Conservation (phyloP, 352 stramenopile species). For the Phytophthora quininea region DNA sequence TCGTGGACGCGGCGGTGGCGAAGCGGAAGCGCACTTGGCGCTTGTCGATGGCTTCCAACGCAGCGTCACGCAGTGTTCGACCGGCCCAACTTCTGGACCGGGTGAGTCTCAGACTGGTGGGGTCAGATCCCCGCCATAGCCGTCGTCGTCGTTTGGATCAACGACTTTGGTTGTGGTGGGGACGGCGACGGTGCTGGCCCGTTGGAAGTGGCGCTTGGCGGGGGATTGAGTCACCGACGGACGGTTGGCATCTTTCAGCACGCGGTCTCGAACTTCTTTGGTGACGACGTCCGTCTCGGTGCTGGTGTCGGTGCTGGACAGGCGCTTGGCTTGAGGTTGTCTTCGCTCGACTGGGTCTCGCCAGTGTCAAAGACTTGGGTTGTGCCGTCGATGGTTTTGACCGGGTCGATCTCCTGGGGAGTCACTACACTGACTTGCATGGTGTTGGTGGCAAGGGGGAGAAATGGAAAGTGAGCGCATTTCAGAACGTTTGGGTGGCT, state of each 20-base stretch:
- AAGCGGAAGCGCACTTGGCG: slow-evolving; percentile 67
- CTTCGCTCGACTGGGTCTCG: too few species aligned
- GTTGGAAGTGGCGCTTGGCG: slow-evolving; percentile 40
- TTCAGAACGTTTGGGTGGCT: too few species aligned
- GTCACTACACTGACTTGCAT: too few species aligned
- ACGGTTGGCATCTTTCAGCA: slow-evolving; percentile 16
- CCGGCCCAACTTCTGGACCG: slow-evolving; percentile 60
- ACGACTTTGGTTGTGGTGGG: slow-evolving; percentile 19
- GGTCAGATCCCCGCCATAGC: slow-evolving; percentile 15
- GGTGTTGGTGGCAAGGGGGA: too few species aligned
- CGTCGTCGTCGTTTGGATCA: slow-evolving; percentile 15
- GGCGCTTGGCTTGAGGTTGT: slow-evolving; percentile 13
- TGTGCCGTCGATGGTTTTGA: too few species aligned
- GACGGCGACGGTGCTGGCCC: slow-evolving; percentile 62
- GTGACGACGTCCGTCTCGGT: slow-evolving; percentile 28
- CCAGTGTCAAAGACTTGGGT: too few species aligned
- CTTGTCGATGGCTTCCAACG: slow-evolving; percentile 65
- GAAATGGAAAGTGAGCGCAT: too few species aligned
- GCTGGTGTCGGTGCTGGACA: slow-evolving; percentile 33
- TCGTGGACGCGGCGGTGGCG: slow-evolving; percentile 57
- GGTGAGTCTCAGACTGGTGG: slow-evolving; percentile 24
- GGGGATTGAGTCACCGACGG: slow-evolving; percentile 4
- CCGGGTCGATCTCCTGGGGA: too few species aligned
- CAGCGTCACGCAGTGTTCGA: slow-evolving; percentile 50
- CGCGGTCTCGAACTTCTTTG: slow-evolving; percentile 6